Conservation (phyloP, 805 yeast genomes). For the Metschnikowia bowlesiae region DNA sequence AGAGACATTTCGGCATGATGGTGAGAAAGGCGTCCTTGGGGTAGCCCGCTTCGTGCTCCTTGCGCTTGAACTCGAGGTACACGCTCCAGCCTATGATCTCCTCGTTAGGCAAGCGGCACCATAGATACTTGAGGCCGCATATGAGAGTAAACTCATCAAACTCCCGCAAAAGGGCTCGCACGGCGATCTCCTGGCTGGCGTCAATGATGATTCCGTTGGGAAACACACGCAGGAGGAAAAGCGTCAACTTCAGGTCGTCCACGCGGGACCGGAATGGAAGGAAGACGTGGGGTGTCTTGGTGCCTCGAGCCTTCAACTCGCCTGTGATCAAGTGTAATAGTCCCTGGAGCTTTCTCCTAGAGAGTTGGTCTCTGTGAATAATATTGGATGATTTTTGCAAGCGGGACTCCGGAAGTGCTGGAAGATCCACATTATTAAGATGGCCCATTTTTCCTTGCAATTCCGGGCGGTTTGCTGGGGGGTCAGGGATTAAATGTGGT, state of each 20-base stretch:
- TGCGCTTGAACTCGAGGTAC: slow-evolving; percentile 61
- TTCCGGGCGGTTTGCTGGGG: not conserved
- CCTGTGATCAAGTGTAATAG: slow-evolving; percentile 67
- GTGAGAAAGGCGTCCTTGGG: slow-evolving; percentile 73
- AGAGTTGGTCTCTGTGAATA: slow-evolving; percentile 38
- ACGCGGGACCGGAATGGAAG: slow-evolving; percentile 74
- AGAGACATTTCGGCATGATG: slow-evolving; percentile 78
- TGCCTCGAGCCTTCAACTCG: slow-evolving; percentile 56
- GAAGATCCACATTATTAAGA: slow-evolving; percentile 12
- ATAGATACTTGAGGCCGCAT: slow-evolving; percentile 72
- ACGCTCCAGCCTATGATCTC: slow-evolving; percentile 86
- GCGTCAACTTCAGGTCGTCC: slow-evolving; percentile 54
- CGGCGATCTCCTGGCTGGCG: slow-evolving; percentile 26
- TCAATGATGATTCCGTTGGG: slow-evolving; percentile 49
- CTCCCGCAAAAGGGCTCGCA: slow-evolving; percentile 44
- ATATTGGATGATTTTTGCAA: slow-evolving; percentile 5
- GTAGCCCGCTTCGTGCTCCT: slow-evolving; percentile 61
- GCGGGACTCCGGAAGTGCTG: slow-evolving; percentile 12
- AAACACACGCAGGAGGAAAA: slow-evolving; percentile 53
- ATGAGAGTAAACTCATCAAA: slow-evolving; percentile 67
- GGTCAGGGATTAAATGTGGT: not conserved
- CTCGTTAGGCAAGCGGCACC: slow-evolving; percentile 79
- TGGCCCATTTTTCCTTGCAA: slow-evolving; percentile 2
- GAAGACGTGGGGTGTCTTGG: slow-evolving; percentile 67
- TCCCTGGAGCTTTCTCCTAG: slow-evolving; percentile 62